Base-by-base conservation (phyloP, 2,329 filamentous ascomycete species). In the Coniochaeta sp. region DNA sequence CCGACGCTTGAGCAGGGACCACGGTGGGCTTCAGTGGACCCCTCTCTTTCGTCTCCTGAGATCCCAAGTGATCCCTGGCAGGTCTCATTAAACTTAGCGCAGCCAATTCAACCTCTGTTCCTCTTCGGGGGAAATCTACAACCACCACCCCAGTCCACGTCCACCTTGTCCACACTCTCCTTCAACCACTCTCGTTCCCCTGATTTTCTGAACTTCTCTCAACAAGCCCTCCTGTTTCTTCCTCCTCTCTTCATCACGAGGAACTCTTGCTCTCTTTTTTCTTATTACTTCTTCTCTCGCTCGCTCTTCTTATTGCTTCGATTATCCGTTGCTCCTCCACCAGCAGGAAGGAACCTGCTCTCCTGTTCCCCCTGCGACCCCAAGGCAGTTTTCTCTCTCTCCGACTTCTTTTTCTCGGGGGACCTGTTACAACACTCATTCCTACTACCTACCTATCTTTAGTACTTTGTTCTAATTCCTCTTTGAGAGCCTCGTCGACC, bases 31-130 rank as follows among this genome's bases (percentile, higher is more conserved):
- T 52, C 47, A 52, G 47, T 52, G 47, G 47, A 24, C 30, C n/a
- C 10, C 26, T 22, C 34, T 47, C 38, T 57, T 10, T 36, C 34
- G 24, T 34, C 38, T 34, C 55, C 38, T 57, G 55, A 57, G 60
- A 66, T 68, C 66, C 64, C 65, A 68, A 66, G 67, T 66, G 60
- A 66, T 68, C 66, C 64, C 65, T 68, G 66, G 67, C 66, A 63
- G 64, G 62, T 65, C 70, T 76, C 72, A 74, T 74, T 72, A 72
- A 74, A 75, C 71, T 72, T 76, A 75, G 73, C 73, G 74, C 70
- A 68, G 65, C 71, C 72, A 70, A 67, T 71, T 70, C 68, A 65
- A 71, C 68, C 66, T 68, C 63, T 36, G 63, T 44, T 66, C 71
- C 67, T 65, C 67, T 71, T 72, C 68, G n/a, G 68, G 71, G 7